Evolutionary conservation across 805 yeast species (phyloP), one percentile per base, ranked within the genome.

Genomic region (Lachancea fermentati): DNA sequence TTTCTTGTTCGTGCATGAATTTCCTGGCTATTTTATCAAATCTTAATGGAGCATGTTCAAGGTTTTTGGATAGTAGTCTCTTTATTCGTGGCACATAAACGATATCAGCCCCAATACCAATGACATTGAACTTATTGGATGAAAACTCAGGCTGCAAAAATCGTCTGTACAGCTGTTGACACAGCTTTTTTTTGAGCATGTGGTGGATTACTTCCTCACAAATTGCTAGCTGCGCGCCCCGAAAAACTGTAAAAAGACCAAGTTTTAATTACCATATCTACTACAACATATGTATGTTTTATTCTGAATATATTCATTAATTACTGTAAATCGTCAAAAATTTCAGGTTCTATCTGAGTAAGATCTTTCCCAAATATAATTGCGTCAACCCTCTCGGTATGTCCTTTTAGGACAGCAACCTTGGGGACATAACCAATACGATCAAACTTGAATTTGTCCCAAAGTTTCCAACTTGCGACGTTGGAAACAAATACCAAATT

Each of bases 401-500:
- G 57, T 1, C 89, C 93, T 51, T 80, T 81, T 45, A 88, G 63
- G 3, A 72, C 66, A 0, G 84, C 97, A 0, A 79, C 96, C n/a
- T 76, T 75, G 39, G 80, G 79, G 11, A 89, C 68, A 12, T 68
- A 65, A 0, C 97, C 97, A 29, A 86, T 79, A 37, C 87, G 66
- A 11, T 83, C 82, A 51, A 88, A 89, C 2, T 95, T 94, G 18
- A 89, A 68, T 1, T 67, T 50, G 37, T 88, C 96, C 97, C 97
- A 89, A 39, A 85, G 81, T 52, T 66, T 72, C 51, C 69, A 58
- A 52, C 95, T 84, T 2, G 88, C 96, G 3, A 64, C 66, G 56
- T 89, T 89, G 2, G 88, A 79, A 36, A 71, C 93, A 56, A 81
- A 89, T 0, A 89, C 97, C 36, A 89, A 69, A 60, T 89, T 89